Evolutionary conservation across 2,329 filamentous ascomycete species (phyloP), one percentile per base, ranked within the genome.

Genomic region (Chrysosphaeria jannelii): DNA sequence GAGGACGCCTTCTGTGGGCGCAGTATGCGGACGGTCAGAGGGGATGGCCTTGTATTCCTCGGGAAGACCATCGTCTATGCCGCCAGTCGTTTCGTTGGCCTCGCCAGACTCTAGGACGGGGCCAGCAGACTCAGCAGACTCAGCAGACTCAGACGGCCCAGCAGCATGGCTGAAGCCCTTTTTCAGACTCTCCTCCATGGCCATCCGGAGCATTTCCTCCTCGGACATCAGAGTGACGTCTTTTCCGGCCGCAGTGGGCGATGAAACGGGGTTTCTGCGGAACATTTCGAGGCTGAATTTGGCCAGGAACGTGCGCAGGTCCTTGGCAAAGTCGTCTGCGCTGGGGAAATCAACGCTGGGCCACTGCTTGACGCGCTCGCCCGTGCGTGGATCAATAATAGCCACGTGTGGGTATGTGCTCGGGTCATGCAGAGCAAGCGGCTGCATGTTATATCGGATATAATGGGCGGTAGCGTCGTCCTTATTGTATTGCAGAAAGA

Each of bases 321-420:
- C 75, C 38, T 78, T 75, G 29, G 89, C 60, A 35, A 97, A 93
- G 9, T 91, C 79, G 7, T 57, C 41, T 1, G 31, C 33, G 19
- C 56, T 57, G 1, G 79, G 67, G 25, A 79, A 72, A 2, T 79
- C 75, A 6, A 61, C 55, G 2, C 81, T 79, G 9, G 72, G 78
- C 81, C 85, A 93, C 2, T 79, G 61, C 48, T 97, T 97, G 41
- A 97, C 74, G 43, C 91, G 78, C 45, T 97, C 85, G 29, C 85
- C 85, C 1, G 85, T 97, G 28, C 85, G 60, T 2, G 85, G 85
- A 35, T 97, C 85, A 30, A 97, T 64, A 30, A 97, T 90, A 21
- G 78, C 76, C 27, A 93, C 85, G 39, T 97, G 79, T 5, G 85
- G 85, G 39, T 88, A 97, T 34, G 79, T 78, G 37, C 81, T 71